A percentile compares a stretch with the other conserved stretches of the same genome.
phyloP scores from a whole-genome alignment of 495 filamentous ascomycete genomes.

The Tuber umbilicatum region DNA sequence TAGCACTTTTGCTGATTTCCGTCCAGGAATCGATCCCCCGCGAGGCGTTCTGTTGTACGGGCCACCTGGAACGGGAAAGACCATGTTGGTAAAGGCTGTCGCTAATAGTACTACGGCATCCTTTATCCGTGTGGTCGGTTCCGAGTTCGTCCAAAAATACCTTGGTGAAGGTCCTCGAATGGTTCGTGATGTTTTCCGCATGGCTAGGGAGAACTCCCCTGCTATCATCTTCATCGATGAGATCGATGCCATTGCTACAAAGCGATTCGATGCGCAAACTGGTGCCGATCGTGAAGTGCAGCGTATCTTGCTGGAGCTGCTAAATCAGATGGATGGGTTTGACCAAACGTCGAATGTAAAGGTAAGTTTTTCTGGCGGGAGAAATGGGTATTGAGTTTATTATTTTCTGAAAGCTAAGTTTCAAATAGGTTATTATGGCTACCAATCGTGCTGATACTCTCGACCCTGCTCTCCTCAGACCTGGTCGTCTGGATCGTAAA shows the following conservation, averaged over 20 bases:
- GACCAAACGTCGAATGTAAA: slow-evolving; percentile 98
- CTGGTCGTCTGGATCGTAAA: slow-evolving; percentile 92
- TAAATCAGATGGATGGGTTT: slow-evolving; percentile 99
- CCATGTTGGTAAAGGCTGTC: slow-evolving; percentile 97
- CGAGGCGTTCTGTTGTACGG: slow-evolving; percentile 94
- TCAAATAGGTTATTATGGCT: slow-evolving; percentile 79
- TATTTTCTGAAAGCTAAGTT: slow-evolving; percentile 13
- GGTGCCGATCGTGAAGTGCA: slow-evolving; percentile 97
- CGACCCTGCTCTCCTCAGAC: slow-evolving; percentile 87
- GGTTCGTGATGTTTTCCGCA: slow-evolving; percentile 98
- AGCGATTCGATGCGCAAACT: slow-evolving; percentile 97
- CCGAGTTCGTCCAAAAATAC: slow-evolving; percentile 98
- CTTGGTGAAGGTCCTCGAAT: slow-evolving; percentile 95
- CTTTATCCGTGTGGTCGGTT: slow-evolving; percentile 96
- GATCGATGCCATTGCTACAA: slow-evolving; percentile 97
- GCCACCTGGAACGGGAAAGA: slow-evolving; percentile 95
- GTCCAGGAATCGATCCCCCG: slow-evolving; percentile 82
- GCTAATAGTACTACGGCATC: slow-evolving; percentile 96
- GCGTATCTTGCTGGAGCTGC: slow-evolving; percentile 89
- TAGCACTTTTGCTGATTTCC: slow-evolving; percentile 32
- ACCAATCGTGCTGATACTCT: slow-evolving; percentile 97
- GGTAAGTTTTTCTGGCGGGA: slow-evolving; percentile 23
- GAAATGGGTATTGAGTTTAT: not conserved
- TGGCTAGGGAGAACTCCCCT: slow-evolving; percentile 96
- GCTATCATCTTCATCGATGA: slow-evolving; percentile 99